phyloP scores from a whole-genome alignment of 441 rosid species.

The Euphorbia celastroides region DNA sequence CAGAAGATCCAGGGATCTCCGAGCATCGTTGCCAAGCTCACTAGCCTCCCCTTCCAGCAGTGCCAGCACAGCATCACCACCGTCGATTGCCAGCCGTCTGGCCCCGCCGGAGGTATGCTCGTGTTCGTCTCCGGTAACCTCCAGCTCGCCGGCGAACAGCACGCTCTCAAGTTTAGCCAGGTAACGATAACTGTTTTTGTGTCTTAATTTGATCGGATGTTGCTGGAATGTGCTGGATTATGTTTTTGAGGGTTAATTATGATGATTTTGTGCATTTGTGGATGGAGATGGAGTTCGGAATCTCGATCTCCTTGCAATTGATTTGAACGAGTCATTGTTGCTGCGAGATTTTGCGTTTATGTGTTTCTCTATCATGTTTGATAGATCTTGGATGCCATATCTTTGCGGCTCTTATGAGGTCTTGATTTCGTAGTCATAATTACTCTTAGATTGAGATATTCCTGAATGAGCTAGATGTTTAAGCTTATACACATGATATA shows the following conservation, averaged over 20 bases:
- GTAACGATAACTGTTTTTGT: constrained; percentile 19
- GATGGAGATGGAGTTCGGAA: not conserved
- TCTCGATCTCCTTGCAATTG: constrained; percentile 11
- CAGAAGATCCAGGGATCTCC: constrained; percentile 86
- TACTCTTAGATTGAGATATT: not conserved
- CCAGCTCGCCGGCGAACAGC: constrained; percentile 89
- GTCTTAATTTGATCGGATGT: not conserved
- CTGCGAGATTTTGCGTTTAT: not conserved
- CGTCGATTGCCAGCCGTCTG: constrained; percentile 94
- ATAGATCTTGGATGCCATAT: not conserved
- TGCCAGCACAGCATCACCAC: constrained; percentile 79
- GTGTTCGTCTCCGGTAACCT: constrained; percentile 91
- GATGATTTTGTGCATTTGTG: constrained; percentile 15
- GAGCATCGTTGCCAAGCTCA: constrained; percentile 80
- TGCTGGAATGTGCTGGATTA: not conserved
- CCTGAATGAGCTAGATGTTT: not conserved
- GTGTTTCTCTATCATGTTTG: not conserved
- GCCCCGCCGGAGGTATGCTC: constrained; percentile 83
- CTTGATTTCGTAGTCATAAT: not conserved
- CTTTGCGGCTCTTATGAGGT: too few species aligned
- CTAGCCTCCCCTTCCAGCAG: constrained; percentile 83
- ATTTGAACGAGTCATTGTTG: not conserved
- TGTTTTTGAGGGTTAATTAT: constrained; percentile 9
- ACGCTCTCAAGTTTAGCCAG: constrained; percentile 96
- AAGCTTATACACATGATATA: not conserved